Percentiles rank a stretch among this genome's conserved stretches.
Evolutionary conservation across 225 moss, liverwort and hornwort species (phyloP).

Genomic region (Sphagnum tenellum): DNA sequence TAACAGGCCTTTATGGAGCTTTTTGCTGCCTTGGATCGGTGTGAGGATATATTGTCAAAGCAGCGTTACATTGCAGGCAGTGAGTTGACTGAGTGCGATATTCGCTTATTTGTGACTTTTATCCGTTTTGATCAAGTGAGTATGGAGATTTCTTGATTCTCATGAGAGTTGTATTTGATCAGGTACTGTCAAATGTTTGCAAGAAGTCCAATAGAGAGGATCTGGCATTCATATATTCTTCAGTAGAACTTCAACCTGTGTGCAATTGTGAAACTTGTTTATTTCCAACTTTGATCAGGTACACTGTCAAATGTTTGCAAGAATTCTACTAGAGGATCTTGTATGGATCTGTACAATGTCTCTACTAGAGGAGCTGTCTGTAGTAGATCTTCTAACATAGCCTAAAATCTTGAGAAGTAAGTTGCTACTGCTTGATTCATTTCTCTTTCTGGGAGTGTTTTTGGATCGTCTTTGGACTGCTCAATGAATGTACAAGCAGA

Average conservation of each 20-base stretch:
- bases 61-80: slow-evolving; percentile 79
- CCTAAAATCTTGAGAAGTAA: background rate
- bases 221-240: too few species aligned
- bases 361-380: background rate
- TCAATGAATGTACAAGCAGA: background rate
- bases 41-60: slow-evolving; percentile 61
- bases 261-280: too few species aligned
- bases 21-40: slow-evolving; percentile 59
- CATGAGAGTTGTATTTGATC: too few species aligned
- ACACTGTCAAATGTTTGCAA: background rate
- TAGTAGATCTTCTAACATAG: background rate
- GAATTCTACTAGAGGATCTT: background rate
- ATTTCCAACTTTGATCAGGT: too few species aligned
- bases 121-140: slow-evolving; percentile 80
- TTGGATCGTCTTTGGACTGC: background rate
- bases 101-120: slow-evolving; percentile 77
- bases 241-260: too few species aligned
- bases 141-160: too few species aligned
- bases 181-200: too few species aligned
- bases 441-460: background rate
- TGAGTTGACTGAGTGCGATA: slow-evolving; percentile 63
- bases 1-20: slow-evolving; percentile 47
- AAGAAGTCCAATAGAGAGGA: too few species aligned
- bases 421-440: background rate
- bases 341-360: too few species aligned